Evolutionary conservation across 257 asterid species (phyloP).

Genomic region (Primulina tabacum): DNA sequence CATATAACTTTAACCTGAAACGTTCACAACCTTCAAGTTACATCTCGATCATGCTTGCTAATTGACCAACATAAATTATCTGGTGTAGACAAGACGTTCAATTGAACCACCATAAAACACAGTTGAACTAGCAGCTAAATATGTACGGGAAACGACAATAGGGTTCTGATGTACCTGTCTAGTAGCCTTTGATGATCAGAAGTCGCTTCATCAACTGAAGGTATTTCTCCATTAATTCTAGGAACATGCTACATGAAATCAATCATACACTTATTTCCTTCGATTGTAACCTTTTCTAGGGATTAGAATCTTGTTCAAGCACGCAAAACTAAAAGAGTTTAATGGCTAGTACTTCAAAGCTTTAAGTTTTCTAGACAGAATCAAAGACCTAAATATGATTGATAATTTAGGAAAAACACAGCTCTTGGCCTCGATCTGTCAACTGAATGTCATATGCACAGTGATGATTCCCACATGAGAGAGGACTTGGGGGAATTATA

Average conservation of each 20-base stretch:
- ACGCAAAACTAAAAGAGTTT: constrained; percentile 12
- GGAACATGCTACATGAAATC: constrained; percentile 78
- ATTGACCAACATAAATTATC: neutral
- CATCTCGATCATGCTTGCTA: constrained; percentile 3
- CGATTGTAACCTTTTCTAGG: neutral
- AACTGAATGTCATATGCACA: neutral
- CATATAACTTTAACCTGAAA: constrained; percentile 78
- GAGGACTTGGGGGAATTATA: constrained; percentile 18
- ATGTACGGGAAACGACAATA: constrained; percentile 22
- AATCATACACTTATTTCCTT: constrained; percentile 26
- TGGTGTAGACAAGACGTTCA: neutral
- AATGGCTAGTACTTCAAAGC: constrained; percentile 3
- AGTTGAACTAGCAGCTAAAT: neutral
- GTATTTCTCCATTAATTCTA: constrained; percentile 88
- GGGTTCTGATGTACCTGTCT: constrained; percentile 56
- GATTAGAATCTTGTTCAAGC: constrained; percentile 19
- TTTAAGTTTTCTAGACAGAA: constrained; percentile 6
- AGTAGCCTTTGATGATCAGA: constrained; percentile 96
- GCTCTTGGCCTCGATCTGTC: constrained; percentile 15
- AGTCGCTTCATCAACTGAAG: constrained; percentile 88
- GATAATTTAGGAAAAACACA: constrained; percentile 9
- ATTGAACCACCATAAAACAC: constrained; percentile 4
- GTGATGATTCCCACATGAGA: constrained; percentile 15
- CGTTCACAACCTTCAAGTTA: constrained; percentile 25
- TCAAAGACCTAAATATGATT: constrained; percentile 6